Conservation (phyloP, 179 eudicot species). For the Spergularia azorica region DNA sequence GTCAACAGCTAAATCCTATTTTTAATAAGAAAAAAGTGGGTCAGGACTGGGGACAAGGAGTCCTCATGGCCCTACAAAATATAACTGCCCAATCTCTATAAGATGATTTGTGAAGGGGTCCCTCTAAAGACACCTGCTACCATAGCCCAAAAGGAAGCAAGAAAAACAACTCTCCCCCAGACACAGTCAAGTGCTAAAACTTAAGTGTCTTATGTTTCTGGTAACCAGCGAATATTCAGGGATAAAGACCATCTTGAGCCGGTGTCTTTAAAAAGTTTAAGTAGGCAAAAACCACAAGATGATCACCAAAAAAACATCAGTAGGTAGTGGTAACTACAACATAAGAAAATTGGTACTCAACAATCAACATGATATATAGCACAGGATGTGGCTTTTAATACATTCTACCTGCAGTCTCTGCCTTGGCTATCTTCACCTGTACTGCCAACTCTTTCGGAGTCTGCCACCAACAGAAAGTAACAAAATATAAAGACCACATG, state of each 20-base stretch:
- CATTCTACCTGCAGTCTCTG: slow-evolving; percentile 71
- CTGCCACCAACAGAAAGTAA: slow-evolving; percentile 35
- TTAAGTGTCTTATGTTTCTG: not conserved
- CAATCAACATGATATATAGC: not conserved
- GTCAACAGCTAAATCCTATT: too few relatives aligned
- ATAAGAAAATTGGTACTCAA: not conserved
- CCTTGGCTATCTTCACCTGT: slow-evolving; percentile 81
- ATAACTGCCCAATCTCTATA: too few relatives aligned
- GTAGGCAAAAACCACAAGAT: not conserved
- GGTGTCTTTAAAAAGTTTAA: not conserved
- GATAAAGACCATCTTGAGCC: slow-evolving; percentile 2
- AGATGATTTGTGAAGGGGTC: too few relatives aligned
- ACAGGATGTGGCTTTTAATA: not conserved
- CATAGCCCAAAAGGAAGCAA: too few relatives aligned
- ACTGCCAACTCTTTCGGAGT: slow-evolving; percentile 60
- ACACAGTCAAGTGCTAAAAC: not conserved
- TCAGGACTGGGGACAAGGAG: not conserved
- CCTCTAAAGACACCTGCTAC: too few relatives aligned
- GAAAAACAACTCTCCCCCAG: too few relatives aligned
- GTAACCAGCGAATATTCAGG: not conserved
- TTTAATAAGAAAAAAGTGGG: too few relatives aligned
- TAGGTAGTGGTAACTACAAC: not conserved
- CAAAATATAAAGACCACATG: too few relatives aligned
- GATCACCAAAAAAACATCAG: not conserved
- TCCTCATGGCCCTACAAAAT: too few relatives aligned